Evolutionary conservation across 192 early-diverging fungal genomes (phyloP).

Genomic region (Entomortierella lignicola): DNA sequence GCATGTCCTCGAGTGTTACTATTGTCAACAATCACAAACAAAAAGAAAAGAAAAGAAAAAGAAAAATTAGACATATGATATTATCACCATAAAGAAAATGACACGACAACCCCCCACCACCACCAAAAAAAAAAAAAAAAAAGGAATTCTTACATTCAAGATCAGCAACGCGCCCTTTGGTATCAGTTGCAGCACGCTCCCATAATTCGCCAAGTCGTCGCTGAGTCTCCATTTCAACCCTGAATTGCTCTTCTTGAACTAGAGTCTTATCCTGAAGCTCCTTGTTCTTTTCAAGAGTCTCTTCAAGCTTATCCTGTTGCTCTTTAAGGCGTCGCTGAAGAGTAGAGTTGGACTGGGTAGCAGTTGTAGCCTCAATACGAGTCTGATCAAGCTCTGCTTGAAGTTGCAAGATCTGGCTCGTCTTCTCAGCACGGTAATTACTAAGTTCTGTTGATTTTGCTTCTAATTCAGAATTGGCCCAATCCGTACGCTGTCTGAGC

Average conservation of each 20-base stretch:
- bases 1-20: slow-evolving; percentile 43
- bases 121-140: too few species aligned
- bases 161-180: slow-evolving; percentile 64
- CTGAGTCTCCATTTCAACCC: slow-evolving; percentile 75
- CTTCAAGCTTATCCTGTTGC: slow-evolving; percentile 58
- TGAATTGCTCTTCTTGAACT: slow-evolving; percentile 71
- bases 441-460: slow-evolving; percentile 63
- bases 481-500: slow-evolving; percentile 67
- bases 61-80: too few species aligned
- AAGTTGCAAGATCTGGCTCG: slow-evolving; percentile 59
- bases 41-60: not conserved
- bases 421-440: slow-evolving; percentile 66
- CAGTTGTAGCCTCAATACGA: slow-evolving; percentile 58
- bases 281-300: slow-evolving; percentile 46
- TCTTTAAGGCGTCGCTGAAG: slow-evolving; percentile 67
- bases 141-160: slow-evolving; percentile 53
- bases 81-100: too few species aligned
- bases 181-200: slow-evolving; percentile 64
- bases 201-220: slow-evolving; percentile 70
- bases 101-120: too few species aligned
- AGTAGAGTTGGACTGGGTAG: slow-evolving; percentile 57
- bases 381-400: slow-evolving; percentile 55
- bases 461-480: slow-evolving; percentile 77
- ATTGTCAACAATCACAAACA: too few species aligned
- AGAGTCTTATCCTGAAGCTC: slow-evolving; percentile 54